These are phyloP conservation scores for Backusella westeae DNA, from an alignment of 192 early-diverging fungal genomes.

Conservation along the genomic window DNA sequence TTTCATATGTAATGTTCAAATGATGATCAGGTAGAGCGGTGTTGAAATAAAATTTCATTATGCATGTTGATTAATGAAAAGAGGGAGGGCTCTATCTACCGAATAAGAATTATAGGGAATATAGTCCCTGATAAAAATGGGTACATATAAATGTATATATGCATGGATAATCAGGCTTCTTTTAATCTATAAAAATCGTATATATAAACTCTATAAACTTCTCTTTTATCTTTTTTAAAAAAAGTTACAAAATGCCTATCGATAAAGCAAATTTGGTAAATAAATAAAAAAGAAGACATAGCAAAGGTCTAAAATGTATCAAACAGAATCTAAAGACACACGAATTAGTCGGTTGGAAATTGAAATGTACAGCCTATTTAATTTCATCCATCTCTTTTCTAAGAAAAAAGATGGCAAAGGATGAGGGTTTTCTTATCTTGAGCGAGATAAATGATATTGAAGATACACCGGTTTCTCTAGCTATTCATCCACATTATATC, in stretches of 20 bases:
- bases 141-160: neutral
- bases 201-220: neutral
- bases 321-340: neutral
- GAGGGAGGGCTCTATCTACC: neutral
- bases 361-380: neutral
- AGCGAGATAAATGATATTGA: neutral
- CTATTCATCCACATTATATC: neutral
- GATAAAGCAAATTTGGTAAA: neutral
- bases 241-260: too few species aligned
- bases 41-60: too few species aligned
- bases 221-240: too few species aligned
- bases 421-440: neutral
- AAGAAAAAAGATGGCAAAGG: neutral
- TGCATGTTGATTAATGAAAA: neutral
- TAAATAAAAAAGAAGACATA: neutral
- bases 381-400: neutral
- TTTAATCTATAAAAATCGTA: neutral
- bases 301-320: neutral
- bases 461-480: neutral
- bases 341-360: neutral
- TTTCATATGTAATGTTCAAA: too few species aligned
- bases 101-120: neutral
- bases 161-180: neutral
- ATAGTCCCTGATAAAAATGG: neutral
- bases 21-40: too few species aligned